Base-by-base conservation (phyloP, 352 stramenopile genomes). In the Globisporangium barbulae region DNA sequence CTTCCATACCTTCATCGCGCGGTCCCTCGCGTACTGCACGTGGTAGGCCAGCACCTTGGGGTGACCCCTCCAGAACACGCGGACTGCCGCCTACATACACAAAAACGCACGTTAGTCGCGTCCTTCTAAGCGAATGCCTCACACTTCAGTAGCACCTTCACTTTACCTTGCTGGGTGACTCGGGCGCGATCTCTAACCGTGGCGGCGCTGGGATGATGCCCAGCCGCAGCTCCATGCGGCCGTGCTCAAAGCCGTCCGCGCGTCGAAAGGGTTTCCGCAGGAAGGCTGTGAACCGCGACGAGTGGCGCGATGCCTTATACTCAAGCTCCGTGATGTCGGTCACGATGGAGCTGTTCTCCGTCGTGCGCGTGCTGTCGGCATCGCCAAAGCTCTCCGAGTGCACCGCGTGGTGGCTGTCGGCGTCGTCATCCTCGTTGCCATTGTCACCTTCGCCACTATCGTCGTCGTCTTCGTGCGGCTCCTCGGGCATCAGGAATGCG, bases 311-410 rank as follows among this genome's bases (percentile, higher is more conserved):
- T 25, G 73, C 77, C 28, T 73, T 77, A 25, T 68, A 76, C 35
- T 91, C 78, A 4, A 68, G 61, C 33, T 92, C 83, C 0, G 71
- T 75, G 33, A 83, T 62, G 25, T 92, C 83, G 9, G 83, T 76
- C 48, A 89, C 57, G 5, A 90, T 73, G 0, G 83, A 92, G 68
- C 81, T 90, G 59, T 88, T 88, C 61, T 90, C 79, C 0, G 83
- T 92, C 5, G 81, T 89, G 28, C 78, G 69, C 0, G 73, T 77
- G 61, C 83, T 92, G 68, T 92, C 79, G 2, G 75, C 83, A 49
- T 92, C 83, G 2, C 83, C 81, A 68, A 92, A 92, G 42, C 81
- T 90, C 64, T 92, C 83, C 0, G 83, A 92, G 53, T 87, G 76
- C 55, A 92, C 83, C 13, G 83, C 83, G 52, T 76, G 71, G 50